These are phyloP conservation scores for Epichloe gansuensis DNA, from an alignment of 2,329 filamentous ascomycete genomes.

Conservation along the genomic window DNA sequence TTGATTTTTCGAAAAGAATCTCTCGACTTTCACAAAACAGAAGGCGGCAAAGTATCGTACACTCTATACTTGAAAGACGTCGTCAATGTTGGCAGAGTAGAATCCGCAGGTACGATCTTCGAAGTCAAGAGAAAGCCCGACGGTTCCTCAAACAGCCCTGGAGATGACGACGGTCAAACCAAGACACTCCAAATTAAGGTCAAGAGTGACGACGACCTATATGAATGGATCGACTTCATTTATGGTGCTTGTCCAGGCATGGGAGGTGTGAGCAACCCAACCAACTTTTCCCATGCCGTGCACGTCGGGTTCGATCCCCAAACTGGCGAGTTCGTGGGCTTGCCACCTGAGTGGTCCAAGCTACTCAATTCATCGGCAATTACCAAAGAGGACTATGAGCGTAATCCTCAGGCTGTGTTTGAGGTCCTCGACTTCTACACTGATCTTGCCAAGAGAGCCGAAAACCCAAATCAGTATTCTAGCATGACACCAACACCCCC, in stretches of 20 bases:
- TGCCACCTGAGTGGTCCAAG: constrained; percentile 95
- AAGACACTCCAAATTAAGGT: constrained; percentile 85
- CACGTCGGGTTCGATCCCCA: constrained; percentile 96
- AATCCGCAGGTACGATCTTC: constrained; percentile 83
- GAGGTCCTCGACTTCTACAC: constrained; percentile 80
- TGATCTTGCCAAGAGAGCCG: constrained; percentile 63
- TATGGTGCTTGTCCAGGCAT: constrained; percentile 94
- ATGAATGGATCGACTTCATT: constrained; percentile 97
- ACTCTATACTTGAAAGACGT: constrained; percentile 79
- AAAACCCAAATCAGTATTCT: constrained; percentile 56
- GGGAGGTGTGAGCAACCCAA: constrained; percentile 96
- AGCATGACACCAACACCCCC: constrained; percentile 57
- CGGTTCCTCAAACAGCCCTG: constrained; percentile 55
- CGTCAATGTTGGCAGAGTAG: constrained; percentile 78
- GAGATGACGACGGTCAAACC: constrained; percentile 66
- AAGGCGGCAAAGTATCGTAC: constrained; percentile 77
- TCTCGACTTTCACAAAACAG: constrained; percentile 87
- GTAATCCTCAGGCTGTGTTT: constrained; percentile 77
- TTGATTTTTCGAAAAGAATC: constrained; percentile 85
- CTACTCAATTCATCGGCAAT: constrained; percentile 91
- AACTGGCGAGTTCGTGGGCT: constrained; percentile 85
- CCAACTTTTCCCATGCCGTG: constrained; percentile 93
- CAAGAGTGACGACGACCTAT: constrained; percentile 90
- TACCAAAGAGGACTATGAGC: constrained; percentile 96
- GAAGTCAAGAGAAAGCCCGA: constrained; percentile 73